These are phyloP conservation scores for Yarrowia hollandica DNA, from an alignment of 805 yeast species.

Conservation along the genomic window DNA sequence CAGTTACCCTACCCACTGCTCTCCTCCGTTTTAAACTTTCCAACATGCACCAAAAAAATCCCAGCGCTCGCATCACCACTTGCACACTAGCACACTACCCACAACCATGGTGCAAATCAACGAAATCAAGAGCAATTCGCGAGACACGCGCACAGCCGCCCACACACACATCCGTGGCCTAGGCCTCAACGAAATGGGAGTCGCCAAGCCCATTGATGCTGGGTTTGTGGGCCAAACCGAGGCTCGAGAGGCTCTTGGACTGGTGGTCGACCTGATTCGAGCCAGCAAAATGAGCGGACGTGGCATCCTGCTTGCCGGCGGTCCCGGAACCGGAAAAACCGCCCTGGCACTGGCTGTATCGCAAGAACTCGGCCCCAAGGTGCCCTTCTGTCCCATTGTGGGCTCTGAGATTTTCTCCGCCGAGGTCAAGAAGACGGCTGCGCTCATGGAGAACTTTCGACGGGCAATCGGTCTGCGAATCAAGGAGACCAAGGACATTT, in stretches of 20 bases:
- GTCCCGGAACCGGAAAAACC: slow-evolving; percentile 98
- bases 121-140: slow-evolving; percentile 64
- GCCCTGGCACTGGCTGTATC: slow-evolving; percentile 95
- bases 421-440: slow-evolving; percentile 96
- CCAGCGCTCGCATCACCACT: slow-evolving; percentile 4
- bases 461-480: slow-evolving; percentile 94
- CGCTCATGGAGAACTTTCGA: slow-evolving; percentile 93
- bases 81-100: no score
- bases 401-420: slow-evolving; percentile 92
- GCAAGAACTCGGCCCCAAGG: slow-evolving; percentile 94
- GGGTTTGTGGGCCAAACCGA: slow-evolving; percentile 79
- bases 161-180: slow-evolving; percentile 96
- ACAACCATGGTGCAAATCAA: slow-evolving; percentile 45
- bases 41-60: neutral
- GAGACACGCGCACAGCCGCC: slow-evolving; percentile 81
- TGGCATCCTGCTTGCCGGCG: slow-evolving; percentile 94
- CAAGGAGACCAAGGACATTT: slow-evolving; percentile 95
- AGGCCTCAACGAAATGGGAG: slow-evolving; percentile 87
- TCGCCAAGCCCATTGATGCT: slow-evolving; percentile 80
- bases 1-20: neutral
- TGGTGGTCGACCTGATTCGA: slow-evolving; percentile 89
- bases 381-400: slow-evolving; percentile 96
- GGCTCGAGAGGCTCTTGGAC: slow-evolving; percentile 84
- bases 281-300: slow-evolving; percentile 91
- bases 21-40: no score